Conservation (phyloP, 129 eudicot species). For the Flaveria robusta region DNA sequence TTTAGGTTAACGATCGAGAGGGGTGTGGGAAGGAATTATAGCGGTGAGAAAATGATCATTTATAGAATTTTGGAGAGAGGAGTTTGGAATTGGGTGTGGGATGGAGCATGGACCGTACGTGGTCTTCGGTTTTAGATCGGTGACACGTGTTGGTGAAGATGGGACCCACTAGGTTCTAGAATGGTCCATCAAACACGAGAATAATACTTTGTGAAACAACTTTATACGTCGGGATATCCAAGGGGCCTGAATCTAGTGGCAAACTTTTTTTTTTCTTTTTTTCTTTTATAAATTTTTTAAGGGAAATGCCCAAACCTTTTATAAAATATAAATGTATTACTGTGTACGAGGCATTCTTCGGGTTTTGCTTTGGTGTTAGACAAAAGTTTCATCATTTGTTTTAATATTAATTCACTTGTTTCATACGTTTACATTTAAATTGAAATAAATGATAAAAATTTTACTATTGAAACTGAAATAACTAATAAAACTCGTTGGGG, state of each 20-base stretch:
- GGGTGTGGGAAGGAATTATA: constrained; percentile 38
- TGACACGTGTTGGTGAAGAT: constrained; percentile 23
- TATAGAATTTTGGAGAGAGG: constrained; percentile 37
- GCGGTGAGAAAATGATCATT: constrained; percentile 27
- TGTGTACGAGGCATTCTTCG: too few relatives aligned
- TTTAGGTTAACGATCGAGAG: constrained; percentile 26
- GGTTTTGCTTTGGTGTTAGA: too few relatives aligned
- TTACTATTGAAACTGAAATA: too few relatives aligned
- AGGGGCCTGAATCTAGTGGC: constrained; percentile 46
- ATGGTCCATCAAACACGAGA: constrained; percentile 25
- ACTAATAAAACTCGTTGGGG: too few relatives aligned
- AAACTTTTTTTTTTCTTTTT: constrained; percentile 6
- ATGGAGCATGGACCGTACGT: constrained; percentile 20
- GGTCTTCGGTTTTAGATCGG: constrained; percentile 18
- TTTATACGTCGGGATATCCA: constrained; percentile 34
- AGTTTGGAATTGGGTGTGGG: constrained; percentile 26
- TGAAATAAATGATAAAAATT: too few relatives aligned
- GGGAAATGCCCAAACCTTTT: neutral
- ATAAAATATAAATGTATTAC: too few relatives aligned
- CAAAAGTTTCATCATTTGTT: too few relatives aligned
- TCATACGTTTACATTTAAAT: too few relatives aligned
- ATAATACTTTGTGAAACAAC: constrained; percentile 16
- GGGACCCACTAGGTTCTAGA: constrained; percentile 23
- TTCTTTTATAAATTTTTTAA: constrained; percentile 2
- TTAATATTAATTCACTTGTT: too few relatives aligned